Conservation (phyloP, 805 yeast species). For the Nakazawaea peltata region DNA sequence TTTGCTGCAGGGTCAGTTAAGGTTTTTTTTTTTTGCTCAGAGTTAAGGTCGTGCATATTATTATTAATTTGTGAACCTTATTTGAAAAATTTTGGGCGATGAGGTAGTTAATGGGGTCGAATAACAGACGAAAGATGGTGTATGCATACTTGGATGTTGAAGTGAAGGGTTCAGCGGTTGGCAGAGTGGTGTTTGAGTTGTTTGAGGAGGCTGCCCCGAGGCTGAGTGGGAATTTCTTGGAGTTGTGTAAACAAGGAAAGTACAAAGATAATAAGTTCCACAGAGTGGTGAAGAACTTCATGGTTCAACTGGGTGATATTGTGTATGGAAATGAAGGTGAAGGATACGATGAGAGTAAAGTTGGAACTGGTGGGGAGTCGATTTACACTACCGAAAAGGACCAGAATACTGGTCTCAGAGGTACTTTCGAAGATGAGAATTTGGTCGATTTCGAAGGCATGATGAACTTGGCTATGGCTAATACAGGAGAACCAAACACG, state of each 20-base stretch:
- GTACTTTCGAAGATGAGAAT: conserved; percentile 55
- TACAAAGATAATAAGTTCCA: conserved; percentile 46
- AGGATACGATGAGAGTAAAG: conserved; percentile 18
- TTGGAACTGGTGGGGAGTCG: conserved; percentile 40
- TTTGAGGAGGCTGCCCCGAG: conserved; percentile 44
- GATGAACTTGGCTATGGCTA: conserved; percentile 59
- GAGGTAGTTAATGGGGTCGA: too few species aligned
- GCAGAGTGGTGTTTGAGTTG: conserved; percentile 57
- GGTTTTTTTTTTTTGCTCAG: too few species aligned
- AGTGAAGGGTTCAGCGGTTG: conserved; percentile 33
- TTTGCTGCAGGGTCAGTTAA: too few species aligned
- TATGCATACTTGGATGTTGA: conserved; percentile 44
- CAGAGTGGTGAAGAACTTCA: conserved; percentile 58
- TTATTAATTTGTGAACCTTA: too few species aligned
- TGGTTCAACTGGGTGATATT: conserved; percentile 64
- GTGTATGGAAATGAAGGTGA: conserved; percentile 28
- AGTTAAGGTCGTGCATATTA: too few species aligned
- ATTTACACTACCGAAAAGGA: conserved; percentile 24
- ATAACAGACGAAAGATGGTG: too few species aligned
- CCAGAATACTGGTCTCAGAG: conserved; percentile 13
- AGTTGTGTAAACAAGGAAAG: conserved; percentile 27
- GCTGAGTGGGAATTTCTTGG: conserved; percentile 41
- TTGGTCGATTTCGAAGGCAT: conserved; percentile 22
- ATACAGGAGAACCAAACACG: conserved; percentile 36
- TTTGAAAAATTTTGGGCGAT: too few species aligned